These are phyloP conservation scores for Corchorus capsularis DNA, from an alignment of 345 rosid genomes.

Conservation along the genomic window DNA sequence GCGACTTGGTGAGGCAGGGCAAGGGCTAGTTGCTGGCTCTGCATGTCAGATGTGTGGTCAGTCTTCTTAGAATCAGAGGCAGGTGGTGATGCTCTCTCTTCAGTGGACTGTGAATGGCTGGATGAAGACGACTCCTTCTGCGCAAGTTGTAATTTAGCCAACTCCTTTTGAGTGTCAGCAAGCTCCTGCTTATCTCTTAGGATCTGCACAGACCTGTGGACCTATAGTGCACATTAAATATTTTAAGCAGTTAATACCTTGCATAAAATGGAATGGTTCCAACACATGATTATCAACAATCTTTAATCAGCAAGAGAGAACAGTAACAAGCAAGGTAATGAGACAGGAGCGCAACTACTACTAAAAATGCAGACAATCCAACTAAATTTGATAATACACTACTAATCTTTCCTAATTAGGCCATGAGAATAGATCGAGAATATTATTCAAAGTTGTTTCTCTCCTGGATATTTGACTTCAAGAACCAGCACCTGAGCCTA, in stretches of 20 bases:
- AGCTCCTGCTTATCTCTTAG: constrained; percentile 98
- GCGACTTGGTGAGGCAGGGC: constrained; percentile 86
- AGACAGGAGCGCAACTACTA: neutral
- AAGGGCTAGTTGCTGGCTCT: constrained; percentile 85
- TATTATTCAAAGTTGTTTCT: neutral
- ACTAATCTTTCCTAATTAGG: neutral
- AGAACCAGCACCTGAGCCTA: neutral
- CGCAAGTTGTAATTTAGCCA: constrained; percentile 87
- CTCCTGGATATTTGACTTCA: neutral
- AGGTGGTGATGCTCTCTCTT: constrained; percentile 66
- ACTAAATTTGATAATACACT: neutral
- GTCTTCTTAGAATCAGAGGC: constrained; percentile 58
- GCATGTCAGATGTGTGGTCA: constrained; percentile 60
- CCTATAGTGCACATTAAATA: constrained; percentile 48
- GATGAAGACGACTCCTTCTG: constrained; percentile 83
- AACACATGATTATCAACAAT: neutral
- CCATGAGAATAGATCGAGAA: neutral
- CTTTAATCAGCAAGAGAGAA: neutral
- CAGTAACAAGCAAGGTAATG: neutral
- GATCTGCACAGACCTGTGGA: constrained; percentile 96
- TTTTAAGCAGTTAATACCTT: constrained; percentile 10
- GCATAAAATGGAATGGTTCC: constrained; percentile 1
- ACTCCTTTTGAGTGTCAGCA: constrained; percentile 88
- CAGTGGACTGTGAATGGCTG: constrained; percentile 63
- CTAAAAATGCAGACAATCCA: neutral